Percentiles rank a stretch among this genome's conserved stretches.
These are phyloP conservation scores for Phytopythium kandeliae DNA, from an alignment of 352 stramenopile genomes.

Conservation along the genomic window DNA sequence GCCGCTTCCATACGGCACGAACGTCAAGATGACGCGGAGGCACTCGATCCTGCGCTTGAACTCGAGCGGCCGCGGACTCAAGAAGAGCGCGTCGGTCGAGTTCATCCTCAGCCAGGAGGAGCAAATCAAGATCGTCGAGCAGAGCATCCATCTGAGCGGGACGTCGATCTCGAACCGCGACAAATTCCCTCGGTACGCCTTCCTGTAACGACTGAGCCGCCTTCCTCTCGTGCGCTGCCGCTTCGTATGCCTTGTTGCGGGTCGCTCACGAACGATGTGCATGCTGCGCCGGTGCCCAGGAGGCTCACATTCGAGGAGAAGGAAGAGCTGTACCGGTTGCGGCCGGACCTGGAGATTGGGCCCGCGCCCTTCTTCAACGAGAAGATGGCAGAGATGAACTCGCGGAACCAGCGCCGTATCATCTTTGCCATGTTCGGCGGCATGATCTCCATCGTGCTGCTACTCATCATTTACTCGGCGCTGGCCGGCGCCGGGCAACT, in stretches of 20 bases:
- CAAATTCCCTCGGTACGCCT: constrained; percentile 35
- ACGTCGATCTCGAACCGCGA: constrained; percentile 31
- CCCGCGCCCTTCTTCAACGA: constrained; percentile 53
- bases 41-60: constrained; percentile 68
- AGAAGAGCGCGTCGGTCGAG: constrained; percentile 69
- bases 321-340: constrained; percentile 74
- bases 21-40: constrained; percentile 19
- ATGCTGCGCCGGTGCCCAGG: constrained; percentile 16
- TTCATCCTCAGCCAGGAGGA: constrained; percentile 52
- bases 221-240: not conserved
- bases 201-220: not conserved
- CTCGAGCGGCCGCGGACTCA: constrained; percentile 30
- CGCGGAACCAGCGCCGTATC: constrained; percentile 55
- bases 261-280: too few relatives aligned
- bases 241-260: too few relatives aligned
- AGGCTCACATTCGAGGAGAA: constrained; percentile 77
- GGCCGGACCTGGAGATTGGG: constrained; percentile 75
- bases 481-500: constrained; percentile 10
- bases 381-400: constrained; percentile 43
- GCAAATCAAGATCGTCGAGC: constrained; percentile 16
- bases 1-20: constrained; percentile 23
- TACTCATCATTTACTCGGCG: constrained; percentile 72
- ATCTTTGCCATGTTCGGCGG: constrained; percentile 73
- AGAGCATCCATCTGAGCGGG: constrained; percentile 29
- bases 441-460: constrained; percentile 54